Conservation (phyloP, 192 early-diverging fungal genomes). For the Entrophospora sp. region DNA sequence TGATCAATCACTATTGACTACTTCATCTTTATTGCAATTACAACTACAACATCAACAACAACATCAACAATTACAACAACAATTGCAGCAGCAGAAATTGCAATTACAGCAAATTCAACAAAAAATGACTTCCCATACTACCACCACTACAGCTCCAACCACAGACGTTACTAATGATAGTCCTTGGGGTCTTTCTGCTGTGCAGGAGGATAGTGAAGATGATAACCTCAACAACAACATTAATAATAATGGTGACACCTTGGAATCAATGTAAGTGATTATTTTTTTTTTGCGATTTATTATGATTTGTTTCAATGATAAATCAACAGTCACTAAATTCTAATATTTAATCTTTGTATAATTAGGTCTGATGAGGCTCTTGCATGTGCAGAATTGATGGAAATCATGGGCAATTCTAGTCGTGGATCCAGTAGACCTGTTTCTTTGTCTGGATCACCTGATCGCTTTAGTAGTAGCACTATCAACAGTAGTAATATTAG, state of each 20-base stretch:
- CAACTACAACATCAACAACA: too few species aligned
- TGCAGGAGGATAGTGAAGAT: constrained; percentile 1
- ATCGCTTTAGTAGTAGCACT: not conserved
- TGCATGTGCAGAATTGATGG: constrained; percentile 7
- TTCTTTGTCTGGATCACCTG: constrained; percentile 8
- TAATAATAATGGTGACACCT: not conserved
- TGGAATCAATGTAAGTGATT: not conserved
- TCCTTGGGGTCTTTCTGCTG: constrained; percentile 1
- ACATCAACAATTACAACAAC: too few species aligned
- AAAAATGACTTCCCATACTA: too few species aligned
- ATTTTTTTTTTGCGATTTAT: not conserved
- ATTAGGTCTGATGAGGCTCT: constrained; percentile 13
- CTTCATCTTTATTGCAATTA: too few species aligned
- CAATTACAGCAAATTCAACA: too few species aligned
- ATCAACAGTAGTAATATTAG: not conserved
- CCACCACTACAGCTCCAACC: too few species aligned
- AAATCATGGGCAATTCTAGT: constrained; percentile 15
- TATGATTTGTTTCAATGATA: too few species aligned
- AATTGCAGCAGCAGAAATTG: too few species aligned
- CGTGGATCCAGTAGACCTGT: constrained; percentile 4
- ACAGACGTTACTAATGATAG: too few species aligned
- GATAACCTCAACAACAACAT: not conserved
- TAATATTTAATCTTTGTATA: not conserved
- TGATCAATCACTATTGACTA: too few species aligned
- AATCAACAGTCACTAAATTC: too few species aligned